phyloP scores from a whole-genome alignment of 1,139 yeast species.

The Yamadazyma jaroonii region DNA sequence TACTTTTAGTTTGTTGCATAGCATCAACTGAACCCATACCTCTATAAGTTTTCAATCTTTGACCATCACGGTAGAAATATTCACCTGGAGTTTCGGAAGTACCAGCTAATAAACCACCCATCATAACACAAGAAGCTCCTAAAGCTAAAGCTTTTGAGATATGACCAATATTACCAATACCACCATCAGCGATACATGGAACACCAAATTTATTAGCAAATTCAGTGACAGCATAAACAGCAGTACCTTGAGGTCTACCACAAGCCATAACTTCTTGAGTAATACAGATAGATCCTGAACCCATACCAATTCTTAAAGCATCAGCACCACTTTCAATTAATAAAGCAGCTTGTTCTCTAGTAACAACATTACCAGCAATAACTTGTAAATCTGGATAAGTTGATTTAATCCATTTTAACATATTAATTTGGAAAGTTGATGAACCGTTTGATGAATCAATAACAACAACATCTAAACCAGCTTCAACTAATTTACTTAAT shows the following conservation, averaged over 20 bases:
- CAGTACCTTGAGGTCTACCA: slow-evolving; percentile 99
- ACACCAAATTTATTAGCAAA: slow-evolving; percentile 88
- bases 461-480: slow-evolving; percentile 96
- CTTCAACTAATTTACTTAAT: slow-evolving; percentile 79
- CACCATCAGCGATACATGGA: slow-evolving; percentile 99
- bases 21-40: slow-evolving; percentile 99
- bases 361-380: slow-evolving; percentile 97
- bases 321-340: slow-evolving; percentile 96
- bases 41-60: slow-evolving; percentile 95
- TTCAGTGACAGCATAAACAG: slow-evolving; percentile 83
- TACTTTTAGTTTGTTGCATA: slow-evolving; percentile 86
- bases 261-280: slow-evolving; percentile 99
- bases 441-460: slow-evolving; percentile 98
- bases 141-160: slow-evolving; percentile 93
- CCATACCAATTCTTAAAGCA: slow-evolving; percentile 99
- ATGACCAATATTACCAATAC: slow-evolving; percentile 98
- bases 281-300: slow-evolving; percentile 97
- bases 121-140: slow-evolving; percentile 98
- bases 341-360: slow-evolving; percentile 98
- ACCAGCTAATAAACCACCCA: slow-evolving; percentile 99
- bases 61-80: slow-evolving; percentile 96
- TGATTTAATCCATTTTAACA: slow-evolving; percentile 87
- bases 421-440: slow-evolving; percentile 88
- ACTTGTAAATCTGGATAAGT: slow-evolving; percentile 80
- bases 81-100: slow-evolving; percentile 98